Percentiles rank a stretch among this genome's conserved stretches.
These are phyloP conservation scores for Saccharomycopsis selenospora DNA, from an alignment of 805 yeast genomes.

Conservation along the genomic window DNA sequence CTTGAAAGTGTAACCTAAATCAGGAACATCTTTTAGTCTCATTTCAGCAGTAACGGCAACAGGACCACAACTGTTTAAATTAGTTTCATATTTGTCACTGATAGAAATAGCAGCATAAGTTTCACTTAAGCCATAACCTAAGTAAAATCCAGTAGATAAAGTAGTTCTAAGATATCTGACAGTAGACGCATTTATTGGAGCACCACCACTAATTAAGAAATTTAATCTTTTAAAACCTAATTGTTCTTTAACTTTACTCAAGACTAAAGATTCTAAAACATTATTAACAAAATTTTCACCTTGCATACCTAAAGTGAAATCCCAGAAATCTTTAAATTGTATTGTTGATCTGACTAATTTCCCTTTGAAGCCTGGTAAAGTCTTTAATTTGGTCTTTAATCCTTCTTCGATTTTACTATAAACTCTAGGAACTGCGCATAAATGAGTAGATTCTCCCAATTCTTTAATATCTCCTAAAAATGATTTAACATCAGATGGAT, in stretches of 20 bases:
- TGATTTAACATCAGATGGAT: constrained; percentile 35
- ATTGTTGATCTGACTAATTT: constrained; percentile 5
- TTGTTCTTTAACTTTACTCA: constrained; percentile 29
- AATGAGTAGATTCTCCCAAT: constrained; percentile 36
- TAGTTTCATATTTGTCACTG: constrained; percentile 32
- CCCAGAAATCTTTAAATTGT: constrained; percentile 14
- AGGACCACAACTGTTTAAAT: constrained; percentile 38
- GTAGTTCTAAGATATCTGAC: constrained; percentile 47
- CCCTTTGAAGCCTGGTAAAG: constrained; percentile 19
- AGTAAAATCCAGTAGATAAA: constrained; percentile 37
- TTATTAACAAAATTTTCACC: constrained; percentile 10
- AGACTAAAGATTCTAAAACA: constrained; percentile 23
- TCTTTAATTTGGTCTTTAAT: constrained; percentile 27
- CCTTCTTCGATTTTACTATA: constrained; percentile 45
- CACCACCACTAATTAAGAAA: constrained; percentile 43
- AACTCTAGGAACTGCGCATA: constrained; percentile 53
- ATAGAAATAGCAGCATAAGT: constrained; percentile 48
- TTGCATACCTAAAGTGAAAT: constrained; percentile 7
- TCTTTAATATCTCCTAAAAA: constrained; percentile 43
- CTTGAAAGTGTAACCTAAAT: constrained; percentile 36
- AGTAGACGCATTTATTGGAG: constrained; percentile 52
- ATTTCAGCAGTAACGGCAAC: constrained; percentile 47
- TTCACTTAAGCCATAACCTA: constrained; percentile 61
- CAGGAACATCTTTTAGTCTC: constrained; percentile 46
- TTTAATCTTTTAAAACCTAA: constrained; percentile 35